These are phyloP conservation scores for Biscogniauxia mediterranea DNA, from an alignment of 2,329 filamentous ascomycete species.

Conservation along the genomic window DNA sequence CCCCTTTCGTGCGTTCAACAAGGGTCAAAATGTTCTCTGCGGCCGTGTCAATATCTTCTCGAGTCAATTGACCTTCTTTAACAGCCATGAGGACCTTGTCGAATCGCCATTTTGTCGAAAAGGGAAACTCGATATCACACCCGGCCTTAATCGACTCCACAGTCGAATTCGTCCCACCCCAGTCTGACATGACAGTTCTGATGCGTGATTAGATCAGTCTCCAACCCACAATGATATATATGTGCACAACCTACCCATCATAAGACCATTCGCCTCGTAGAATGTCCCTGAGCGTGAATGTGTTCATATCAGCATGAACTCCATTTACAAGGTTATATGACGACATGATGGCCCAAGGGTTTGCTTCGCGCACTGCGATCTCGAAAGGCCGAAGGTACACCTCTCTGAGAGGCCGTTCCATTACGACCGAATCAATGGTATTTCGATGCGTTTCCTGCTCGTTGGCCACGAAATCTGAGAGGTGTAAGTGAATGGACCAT, in stretches of 20 bases:
- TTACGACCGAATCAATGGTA: constrained; percentile 62
- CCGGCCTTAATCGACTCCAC: constrained; percentile 54
- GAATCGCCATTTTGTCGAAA: constrained; percentile 53
- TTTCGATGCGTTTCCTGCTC: constrained; percentile 69
- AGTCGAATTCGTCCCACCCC: constrained; percentile 57
- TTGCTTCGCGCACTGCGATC: constrained; percentile 66
- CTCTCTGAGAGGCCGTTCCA: constrained; percentile 65
- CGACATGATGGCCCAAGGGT: constrained; percentile 68
- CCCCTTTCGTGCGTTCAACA: constrained; percentile 60
- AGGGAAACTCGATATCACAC: constrained; percentile 59
- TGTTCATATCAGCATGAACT: constrained; percentile 57
- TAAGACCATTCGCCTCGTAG: constrained; percentile 62
- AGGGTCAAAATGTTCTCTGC: constrained; percentile 59
- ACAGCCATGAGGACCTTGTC: constrained; percentile 56
- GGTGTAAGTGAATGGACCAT: constrained; percentile 16
- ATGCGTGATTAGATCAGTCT: constrained; percentile 18
- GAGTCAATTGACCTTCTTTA: constrained; percentile 45
- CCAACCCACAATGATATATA: not conserved
- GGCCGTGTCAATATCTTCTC: constrained; percentile 53
- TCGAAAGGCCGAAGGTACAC: constrained; percentile 75
- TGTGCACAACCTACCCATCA: constrained; percentile 45
- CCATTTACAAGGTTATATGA: constrained; percentile 69
- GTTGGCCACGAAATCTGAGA: constrained; percentile 59
- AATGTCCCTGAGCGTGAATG: constrained; percentile 53
- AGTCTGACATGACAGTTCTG: constrained; percentile 58